These are phyloP conservation scores for Fraxinus anomala DNA, from an alignment of 257 asterid genomes.

Conservation along the genomic window DNA sequence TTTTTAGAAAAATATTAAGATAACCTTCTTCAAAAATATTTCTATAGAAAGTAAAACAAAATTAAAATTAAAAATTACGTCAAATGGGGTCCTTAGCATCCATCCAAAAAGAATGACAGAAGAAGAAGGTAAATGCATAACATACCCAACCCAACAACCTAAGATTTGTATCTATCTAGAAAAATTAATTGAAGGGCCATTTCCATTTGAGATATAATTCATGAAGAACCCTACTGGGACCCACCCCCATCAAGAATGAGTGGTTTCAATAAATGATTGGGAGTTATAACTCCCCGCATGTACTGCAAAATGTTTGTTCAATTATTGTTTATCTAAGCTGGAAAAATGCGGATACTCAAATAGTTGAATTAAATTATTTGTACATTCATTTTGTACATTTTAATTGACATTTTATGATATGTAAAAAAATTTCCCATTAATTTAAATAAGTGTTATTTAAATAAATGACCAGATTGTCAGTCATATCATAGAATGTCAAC, in stretches of 20 bases:
- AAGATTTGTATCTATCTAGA: slow-evolving; percentile 3
- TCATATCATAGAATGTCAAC: too few species aligned
- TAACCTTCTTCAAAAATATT: too few species aligned
- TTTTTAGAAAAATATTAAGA: too few species aligned
- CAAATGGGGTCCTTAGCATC: not conserved
- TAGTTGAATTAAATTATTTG: not conserved
- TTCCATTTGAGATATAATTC: not conserved
- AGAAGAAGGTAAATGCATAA: slow-evolving; percentile 5
- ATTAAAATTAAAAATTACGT: too few species aligned
- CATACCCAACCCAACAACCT: slow-evolving; percentile 11
- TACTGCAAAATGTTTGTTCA: slow-evolving; percentile 32
- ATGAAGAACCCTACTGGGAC: not conserved
- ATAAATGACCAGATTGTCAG: too few species aligned
- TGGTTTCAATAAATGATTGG: slow-evolving; percentile 40
- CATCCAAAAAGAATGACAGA: not conserved
- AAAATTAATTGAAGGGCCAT: slow-evolving; percentile 30
- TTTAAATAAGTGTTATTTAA: too few species aligned
- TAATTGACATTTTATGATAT: too few species aligned
- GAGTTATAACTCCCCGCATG: slow-evolving; percentile 41
- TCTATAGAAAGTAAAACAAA: too few species aligned
- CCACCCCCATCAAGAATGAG: slow-evolving; percentile 20
- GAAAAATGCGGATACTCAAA: slow-evolving; percentile 24
- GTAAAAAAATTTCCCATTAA: too few species aligned
- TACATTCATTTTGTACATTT: too few species aligned
- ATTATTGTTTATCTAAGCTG: slow-evolving; percentile 31